Conservation (phyloP, 2,329 filamentous ascomycete species). For the Sclerotinia minor region DNA sequence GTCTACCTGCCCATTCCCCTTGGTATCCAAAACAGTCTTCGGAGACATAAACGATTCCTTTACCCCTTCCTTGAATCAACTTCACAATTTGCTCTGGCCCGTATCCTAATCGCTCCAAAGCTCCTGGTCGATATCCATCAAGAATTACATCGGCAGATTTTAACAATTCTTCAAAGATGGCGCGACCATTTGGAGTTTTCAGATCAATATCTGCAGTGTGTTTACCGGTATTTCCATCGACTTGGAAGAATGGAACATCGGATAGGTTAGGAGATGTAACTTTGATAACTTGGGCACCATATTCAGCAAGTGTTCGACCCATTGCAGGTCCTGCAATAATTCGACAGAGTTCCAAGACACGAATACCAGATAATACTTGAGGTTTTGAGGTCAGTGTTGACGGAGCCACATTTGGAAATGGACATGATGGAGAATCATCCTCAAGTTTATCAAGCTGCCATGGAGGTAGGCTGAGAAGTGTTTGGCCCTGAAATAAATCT, state of each 20-base stretch:
- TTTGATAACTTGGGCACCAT: constrained; percentile 73
- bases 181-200: constrained; percentile 54
- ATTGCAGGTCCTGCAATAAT: constrained; percentile 77
- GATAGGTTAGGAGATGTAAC: constrained; percentile 67
- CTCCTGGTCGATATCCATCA: constrained; percentile 69
- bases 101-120: constrained; percentile 63
- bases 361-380: constrained; percentile 56
- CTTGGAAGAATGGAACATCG: constrained; percentile 71
- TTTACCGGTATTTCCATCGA: constrained; percentile 72
- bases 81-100: constrained; percentile 55
- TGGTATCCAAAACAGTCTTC: constrained; percentile 72
- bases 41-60: constrained; percentile 66
- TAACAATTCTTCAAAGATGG: constrained; percentile 59
- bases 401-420: constrained; percentile 41
- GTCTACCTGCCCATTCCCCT: constrained; percentile 62
- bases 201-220: constrained; percentile 65
- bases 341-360: constrained; percentile 72
- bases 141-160: constrained; percentile 64
- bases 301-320: constrained; percentile 69
- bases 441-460: constrained; percentile 54
- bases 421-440: constrained; percentile 45
- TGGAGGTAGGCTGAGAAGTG: constrained; percentile 45
- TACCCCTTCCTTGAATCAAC: constrained; percentile 55
- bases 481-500: constrained; percentile 42
- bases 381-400: constrained; percentile 29